Conservation (phyloP, 192 early-diverging fungal species). For the Dissophora globulifera region DNA sequence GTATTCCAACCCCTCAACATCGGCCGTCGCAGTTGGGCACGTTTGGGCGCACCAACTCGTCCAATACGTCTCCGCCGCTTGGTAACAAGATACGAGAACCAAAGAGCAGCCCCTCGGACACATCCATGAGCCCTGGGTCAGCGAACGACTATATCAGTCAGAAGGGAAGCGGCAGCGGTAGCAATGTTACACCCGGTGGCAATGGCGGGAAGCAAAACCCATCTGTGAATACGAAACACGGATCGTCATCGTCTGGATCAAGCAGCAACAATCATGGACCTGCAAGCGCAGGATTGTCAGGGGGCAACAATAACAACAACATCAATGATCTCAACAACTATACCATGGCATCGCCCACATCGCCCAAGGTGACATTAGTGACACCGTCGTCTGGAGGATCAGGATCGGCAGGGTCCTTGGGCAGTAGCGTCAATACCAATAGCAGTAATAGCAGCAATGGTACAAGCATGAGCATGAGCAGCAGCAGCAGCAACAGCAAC, state of each 20-base stretch:
- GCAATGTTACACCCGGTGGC: not conserved
- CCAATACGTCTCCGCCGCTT: conserved; percentile 19
- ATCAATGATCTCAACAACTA: not conserved
- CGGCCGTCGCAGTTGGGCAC: conserved; percentile 11
- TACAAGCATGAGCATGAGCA: too few relatives aligned
- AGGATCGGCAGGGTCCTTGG: not conserved
- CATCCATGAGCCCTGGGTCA: conserved; percentile 7
- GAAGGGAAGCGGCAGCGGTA: conserved; percentile 12
- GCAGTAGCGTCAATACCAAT: too few relatives aligned
- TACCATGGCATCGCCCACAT: conserved; percentile 23
- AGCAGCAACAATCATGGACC: conserved; percentile 1
- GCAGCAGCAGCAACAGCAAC: not conserved
- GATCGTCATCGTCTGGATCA: conserved; percentile 4
- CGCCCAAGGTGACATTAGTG: conserved; percentile 1
- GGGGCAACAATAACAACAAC: not conserved
- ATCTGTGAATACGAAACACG: conserved; percentile 33
- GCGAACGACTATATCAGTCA: conserved; percentile 32
- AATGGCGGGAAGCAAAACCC: conserved; percentile 9
- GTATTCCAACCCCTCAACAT: conserved; percentile 14
- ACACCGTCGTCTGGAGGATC: not conserved
- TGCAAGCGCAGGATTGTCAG: conserved; percentile 10
- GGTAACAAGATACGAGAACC: conserved; percentile 10
- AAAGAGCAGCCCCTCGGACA: conserved; percentile 16
- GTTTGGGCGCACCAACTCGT: conserved; percentile 17
- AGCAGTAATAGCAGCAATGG: too few relatives aligned